Evolutionary conservation across 225 moss, liverwort and hornwort genomes (phyloP), one percentile per base, ranked within the genome.

Genomic region (Polytrichum commune): DNA sequence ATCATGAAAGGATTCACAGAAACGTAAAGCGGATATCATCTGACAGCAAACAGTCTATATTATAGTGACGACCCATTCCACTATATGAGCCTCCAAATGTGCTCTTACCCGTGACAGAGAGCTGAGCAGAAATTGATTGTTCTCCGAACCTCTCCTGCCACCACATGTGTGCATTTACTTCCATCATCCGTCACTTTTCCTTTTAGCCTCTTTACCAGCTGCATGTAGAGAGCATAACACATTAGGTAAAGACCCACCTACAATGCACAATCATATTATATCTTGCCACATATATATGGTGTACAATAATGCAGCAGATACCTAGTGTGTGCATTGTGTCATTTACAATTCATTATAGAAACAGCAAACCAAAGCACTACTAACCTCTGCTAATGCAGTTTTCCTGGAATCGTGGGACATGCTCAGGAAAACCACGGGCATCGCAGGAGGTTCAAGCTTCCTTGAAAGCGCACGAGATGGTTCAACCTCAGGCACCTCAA

Each of bases 91-190:
- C 4, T 46, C 13, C 3, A 46, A 9, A 18, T 55, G 55, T 66
- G n/a, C 8, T 19, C 58, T 81, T 86, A 96, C 96, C 96, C 96
- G 0, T 82, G 87, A 64, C 93, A 93, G 32, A 96, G 85, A 57
- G 96, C 96, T 20, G 87, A 75, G 66, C 96, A 96, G 69, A 96
- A 96, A 73, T 96, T 96, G 13, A 93, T 74, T 27, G 96, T 96
- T 72, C 91, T 86, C 29, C 96, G 86, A 55, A 89, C 91, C 84
- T 93, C 96, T 35, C 75, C 86, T 5, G 93, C 79, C 19, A 96
- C 78, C 58, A 96, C 85, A 72, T 96, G 96, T 9, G 93, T 91
- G 72, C 96, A 96, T 60, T 91, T 75, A 69, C 79, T 60, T 75
- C 96, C 96, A 65, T 92, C 84, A 33, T 76, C 73, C 32, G 91